Conservation (phyloP, 1,284 basidiomycete genomes). For the Mycena sp. region DNA sequence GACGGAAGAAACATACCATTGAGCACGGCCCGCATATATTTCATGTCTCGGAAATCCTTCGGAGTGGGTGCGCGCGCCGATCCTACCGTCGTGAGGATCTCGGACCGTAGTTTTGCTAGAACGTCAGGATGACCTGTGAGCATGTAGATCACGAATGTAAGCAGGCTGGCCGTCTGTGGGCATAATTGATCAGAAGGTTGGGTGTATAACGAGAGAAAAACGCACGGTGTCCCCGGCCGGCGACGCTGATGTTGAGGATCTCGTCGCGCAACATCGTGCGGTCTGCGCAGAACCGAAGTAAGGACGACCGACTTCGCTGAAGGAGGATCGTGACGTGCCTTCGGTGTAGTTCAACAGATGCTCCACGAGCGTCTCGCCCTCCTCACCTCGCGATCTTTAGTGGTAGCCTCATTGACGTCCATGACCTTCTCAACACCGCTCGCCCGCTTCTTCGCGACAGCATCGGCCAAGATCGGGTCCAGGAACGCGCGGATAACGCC, state of each 20-base stretch:
- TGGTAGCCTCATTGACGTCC: constrained; percentile 37
- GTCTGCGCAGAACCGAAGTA: constrained; percentile 37
- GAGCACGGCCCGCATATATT: constrained; percentile 67
- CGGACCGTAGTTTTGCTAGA: constrained; percentile 57
- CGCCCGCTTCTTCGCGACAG: constrained; percentile 36
- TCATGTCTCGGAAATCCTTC: constrained; percentile 67
- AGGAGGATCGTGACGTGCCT: constrained; percentile 41
- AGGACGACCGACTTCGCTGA: no score
- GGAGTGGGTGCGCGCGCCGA: constrained; percentile 55
- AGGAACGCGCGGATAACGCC: constrained; percentile 37
- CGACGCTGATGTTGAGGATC: constrained; percentile 56
- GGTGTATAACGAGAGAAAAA: not conserved
- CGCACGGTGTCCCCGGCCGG: constrained; percentile 53
- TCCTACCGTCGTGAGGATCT: constrained; percentile 62
- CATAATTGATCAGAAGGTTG: not conserved
- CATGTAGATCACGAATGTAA: constrained; percentile 65
- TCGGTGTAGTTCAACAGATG: constrained; percentile 59
- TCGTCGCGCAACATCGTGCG: constrained; percentile 46
- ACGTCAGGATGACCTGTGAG: constrained; percentile 60
- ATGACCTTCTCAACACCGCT: constrained; percentile 35
- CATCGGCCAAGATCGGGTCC: constrained; percentile 45
- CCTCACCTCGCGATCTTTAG: constrained; percentile 36
- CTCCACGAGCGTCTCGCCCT: constrained; percentile 57
- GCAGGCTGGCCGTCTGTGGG: constrained; percentile 56
- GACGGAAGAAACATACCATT: constrained; percentile 56